These are phyloP conservation scores for Lactifluus echinatus DNA, from an alignment of 768 basidiomycete species.

Conservation along the genomic window DNA sequence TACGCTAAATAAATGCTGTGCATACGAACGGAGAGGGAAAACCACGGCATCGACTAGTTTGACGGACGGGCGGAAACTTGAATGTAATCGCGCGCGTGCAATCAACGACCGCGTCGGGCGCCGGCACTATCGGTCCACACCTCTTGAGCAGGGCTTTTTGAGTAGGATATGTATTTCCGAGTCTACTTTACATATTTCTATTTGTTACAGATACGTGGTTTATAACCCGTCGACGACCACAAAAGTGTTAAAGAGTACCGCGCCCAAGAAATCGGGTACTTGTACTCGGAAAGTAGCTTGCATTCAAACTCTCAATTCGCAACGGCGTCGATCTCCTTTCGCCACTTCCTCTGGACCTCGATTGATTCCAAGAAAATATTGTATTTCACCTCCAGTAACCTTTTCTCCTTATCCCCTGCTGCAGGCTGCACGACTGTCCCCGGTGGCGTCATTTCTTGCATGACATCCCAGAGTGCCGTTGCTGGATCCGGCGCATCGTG, in stretches of 20 bases:
- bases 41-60: too few relatives aligned
- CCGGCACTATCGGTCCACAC: too few relatives aligned
- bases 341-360: slow-evolving; percentile 84
- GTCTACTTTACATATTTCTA: not conserved
- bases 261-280: not conserved
- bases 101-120: too few relatives aligned
- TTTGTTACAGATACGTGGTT: not conserved
- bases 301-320: slow-evolving; percentile 10
- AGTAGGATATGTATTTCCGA: too few relatives aligned
- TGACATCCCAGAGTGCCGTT: slow-evolving; percentile 79
- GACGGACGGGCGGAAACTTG: too few relatives aligned
- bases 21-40: too few relatives aligned
- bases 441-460: slow-evolving; percentile 93
- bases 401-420: slow-evolving; percentile 55
- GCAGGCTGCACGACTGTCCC: slow-evolving; percentile 63
- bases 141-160: too few relatives aligned
- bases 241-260: not conserved
- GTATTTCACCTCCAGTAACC: slow-evolving; percentile 84
- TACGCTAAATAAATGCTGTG: too few relatives aligned
- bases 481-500: slow-evolving; percentile 41
- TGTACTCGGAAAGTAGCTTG: not conserved
- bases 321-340: slow-evolving; percentile 64
- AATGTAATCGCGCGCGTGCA: too few relatives aligned
- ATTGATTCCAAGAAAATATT: slow-evolving; percentile 85
- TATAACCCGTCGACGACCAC: not conserved